Base-by-base conservation (phyloP, 83 land plant species). In the Thuja plicata region DNA sequence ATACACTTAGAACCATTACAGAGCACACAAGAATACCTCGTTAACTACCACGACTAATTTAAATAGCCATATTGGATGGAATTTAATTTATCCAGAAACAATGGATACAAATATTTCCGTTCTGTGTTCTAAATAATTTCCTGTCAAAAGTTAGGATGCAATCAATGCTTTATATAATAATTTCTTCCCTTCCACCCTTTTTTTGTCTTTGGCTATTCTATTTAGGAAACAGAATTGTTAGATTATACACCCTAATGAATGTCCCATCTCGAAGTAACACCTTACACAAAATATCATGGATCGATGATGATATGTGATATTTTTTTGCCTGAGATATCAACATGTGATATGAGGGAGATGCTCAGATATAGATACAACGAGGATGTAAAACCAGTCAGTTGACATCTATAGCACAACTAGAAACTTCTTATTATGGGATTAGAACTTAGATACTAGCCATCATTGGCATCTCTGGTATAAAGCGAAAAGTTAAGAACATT, bases 331-430 rank as follows among this genome's bases (percentile, higher is more conserved):
- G 55, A 27, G 40, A 83, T 10, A 11, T 35, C 30, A 50, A 84
- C 30, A 37, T 30, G 12, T 45, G 35, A 50, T 45, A 50, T 27
- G 43, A 41, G n/a, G 55, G 50, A 84, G 86, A 41, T 45, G 30
- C 55, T n/a, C 55, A 84, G 86, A 84, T 45, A 84, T 27, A 84
- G 86, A 84, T 45, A 16, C 55, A 84, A 30, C n/a, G 12, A 84
- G 30, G 38, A 54, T 54, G 34, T 87, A 34, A 30, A 43, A 57
- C 34, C 85, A 62, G 62, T 10, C 78, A 74, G 78, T 74, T 74
- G 78, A 74, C 13, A 74, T 74, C 38, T 74, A 74, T 74, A 27
- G 27, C 62, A 62, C 70, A 62, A 62, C 8, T 5, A n/a, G n/a
- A 62, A 62, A 24, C n/a, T 62, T 62, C 70, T 62, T 62, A 62